phyloP scores from a whole-genome alignment of 805 yeast species.

The Osmozyma mogii region DNA sequence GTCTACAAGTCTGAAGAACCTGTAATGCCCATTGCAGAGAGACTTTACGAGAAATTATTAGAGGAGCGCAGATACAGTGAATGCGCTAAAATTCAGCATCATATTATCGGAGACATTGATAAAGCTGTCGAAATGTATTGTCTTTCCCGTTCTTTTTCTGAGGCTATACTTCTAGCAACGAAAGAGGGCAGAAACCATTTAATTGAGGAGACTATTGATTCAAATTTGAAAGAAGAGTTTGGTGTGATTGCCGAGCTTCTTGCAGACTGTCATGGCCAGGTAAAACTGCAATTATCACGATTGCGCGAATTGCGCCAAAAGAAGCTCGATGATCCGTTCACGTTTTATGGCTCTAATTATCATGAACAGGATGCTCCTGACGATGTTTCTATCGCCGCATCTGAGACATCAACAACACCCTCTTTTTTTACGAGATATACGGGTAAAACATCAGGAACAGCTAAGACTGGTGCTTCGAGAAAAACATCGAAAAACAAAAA shows the following conservation, averaged over 20 bases:
- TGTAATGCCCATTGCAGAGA: conserved; percentile 43
- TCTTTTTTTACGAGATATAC: conserved; percentile 94
- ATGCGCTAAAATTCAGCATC: conserved; percentile 69
- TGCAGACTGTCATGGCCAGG: conserved; percentile 89
- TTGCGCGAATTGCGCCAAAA: conserved; percentile 78
- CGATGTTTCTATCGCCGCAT: conserved; percentile 89
- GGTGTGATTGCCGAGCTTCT: conserved; percentile 79
- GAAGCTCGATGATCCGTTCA: conserved; percentile 77
- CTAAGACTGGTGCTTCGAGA: conserved; percentile 92
- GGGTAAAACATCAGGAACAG: conserved; percentile 93
- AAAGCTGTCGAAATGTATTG: conserved; percentile 64
- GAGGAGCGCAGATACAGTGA: conserved; percentile 69
- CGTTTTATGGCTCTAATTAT: conserved; percentile 64
- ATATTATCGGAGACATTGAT: conserved; percentile 51
- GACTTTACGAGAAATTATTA: conserved; percentile 49
- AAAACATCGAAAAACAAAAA: conserved; percentile 86
- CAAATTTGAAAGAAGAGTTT: conserved; percentile 78
- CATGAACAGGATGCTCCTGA: conserved; percentile 73
- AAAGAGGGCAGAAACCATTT: conserved; percentile 37
- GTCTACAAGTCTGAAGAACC: conserved; percentile 35
- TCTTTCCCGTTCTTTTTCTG: conserved; percentile 65
- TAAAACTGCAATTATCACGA: conserved; percentile 74
- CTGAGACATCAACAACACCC: conserved; percentile 87
- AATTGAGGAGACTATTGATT: conserved; percentile 55
- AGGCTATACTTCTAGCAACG: conserved; percentile 61